These are phyloP conservation scores for Populus pruinosa DNA, from an alignment of 345 rosid species.

Conservation along the genomic window DNA sequence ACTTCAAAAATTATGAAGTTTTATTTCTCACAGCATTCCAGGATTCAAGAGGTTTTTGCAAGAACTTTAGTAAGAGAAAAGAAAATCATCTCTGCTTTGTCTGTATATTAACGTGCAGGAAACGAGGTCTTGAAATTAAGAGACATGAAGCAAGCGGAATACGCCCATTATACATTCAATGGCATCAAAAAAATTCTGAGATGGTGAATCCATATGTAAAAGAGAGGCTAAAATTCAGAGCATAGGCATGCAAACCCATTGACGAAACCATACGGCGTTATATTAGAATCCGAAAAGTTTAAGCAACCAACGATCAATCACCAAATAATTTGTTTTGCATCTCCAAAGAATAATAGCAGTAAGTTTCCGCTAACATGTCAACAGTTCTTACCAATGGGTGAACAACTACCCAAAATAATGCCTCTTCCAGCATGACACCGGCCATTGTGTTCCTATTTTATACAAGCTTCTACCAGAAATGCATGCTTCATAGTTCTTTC, in stretches of 20 bases:
- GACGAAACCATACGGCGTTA: neutral
- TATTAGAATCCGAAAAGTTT: neutral
- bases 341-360: slow-evolving; percentile 16
- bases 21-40: too few species aligned
- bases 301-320: neutral
- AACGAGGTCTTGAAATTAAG: too few species aligned
- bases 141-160: neutral
- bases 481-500: slow-evolving; percentile 4
- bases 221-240: neutral
- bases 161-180: neutral
- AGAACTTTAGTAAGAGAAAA: too few species aligned
- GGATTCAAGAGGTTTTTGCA: too few species aligned
- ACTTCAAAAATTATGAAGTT: too few species aligned
- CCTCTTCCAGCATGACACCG: neutral
- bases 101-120: too few species aligned
- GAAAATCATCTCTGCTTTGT: too few species aligned
- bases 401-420: slow-evolving; percentile 16
- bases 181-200: neutral
- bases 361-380: slow-evolving; percentile 15
- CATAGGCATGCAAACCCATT: neutral
- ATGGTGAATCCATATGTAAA: neutral
- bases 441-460: slow-evolving; percentile 24
- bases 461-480: slow-evolving; percentile 25
- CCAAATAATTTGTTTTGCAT: slow-evolving; percentile 14
- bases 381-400: neutral